A percentile compares a stretch with the other conserved stretches of the same genome.
Evolutionary conservation across 345 rosid genomes (phyloP).

Genomic region (Limnanthes douglasii): DNA sequence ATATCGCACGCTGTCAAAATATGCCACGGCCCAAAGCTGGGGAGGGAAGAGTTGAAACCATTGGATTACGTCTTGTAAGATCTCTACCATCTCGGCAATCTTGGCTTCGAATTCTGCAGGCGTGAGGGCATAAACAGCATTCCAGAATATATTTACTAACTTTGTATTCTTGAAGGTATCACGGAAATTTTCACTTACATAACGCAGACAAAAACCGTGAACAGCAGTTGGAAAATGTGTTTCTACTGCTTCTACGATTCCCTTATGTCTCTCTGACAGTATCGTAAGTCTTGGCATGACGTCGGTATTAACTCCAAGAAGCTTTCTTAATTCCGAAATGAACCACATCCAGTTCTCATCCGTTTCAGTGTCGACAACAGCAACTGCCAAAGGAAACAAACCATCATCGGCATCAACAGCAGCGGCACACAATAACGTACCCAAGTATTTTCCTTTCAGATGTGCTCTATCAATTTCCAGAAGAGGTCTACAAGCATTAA

Average conservation of each 20-base stretch:
- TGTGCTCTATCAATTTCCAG: constrained; percentile 83
- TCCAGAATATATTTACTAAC: constrained; percentile 90
- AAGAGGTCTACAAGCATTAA: constrained; percentile 89
- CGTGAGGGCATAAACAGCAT: constrained; percentile 88
- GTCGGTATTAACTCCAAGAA: constrained; percentile 83
- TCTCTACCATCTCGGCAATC: constrained; percentile 78
- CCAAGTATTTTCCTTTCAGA: constrained; percentile 92
- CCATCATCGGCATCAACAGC: constrained; percentile 88
- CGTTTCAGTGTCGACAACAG: constrained; percentile 63
- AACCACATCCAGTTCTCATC: constrained; percentile 99
- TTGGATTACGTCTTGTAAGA: constrained; percentile 53
- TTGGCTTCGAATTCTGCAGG: constrained; percentile 69
- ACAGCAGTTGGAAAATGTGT: constrained; percentile 93
- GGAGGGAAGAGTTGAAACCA: constrained; percentile 85
- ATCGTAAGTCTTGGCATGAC: constrained; percentile 96
- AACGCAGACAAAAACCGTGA: constrained; percentile 90
- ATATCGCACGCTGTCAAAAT: constrained; percentile 77
- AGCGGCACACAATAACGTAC: constrained; percentile 75
- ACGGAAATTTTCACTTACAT: constrained; percentile 78
- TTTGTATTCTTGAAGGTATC: constrained; percentile 91
- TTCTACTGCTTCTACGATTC: constrained; percentile 84
- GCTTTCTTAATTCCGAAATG: constrained; percentile 88
- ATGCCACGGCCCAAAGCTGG: constrained; percentile 85
- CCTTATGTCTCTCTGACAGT: constrained; percentile 80
- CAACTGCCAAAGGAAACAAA: constrained; percentile 85